These are phyloP conservation scores for Capsicum rhomboideum DNA, from an alignment of 257 asterid genomes.

Conservation along the genomic window DNA sequence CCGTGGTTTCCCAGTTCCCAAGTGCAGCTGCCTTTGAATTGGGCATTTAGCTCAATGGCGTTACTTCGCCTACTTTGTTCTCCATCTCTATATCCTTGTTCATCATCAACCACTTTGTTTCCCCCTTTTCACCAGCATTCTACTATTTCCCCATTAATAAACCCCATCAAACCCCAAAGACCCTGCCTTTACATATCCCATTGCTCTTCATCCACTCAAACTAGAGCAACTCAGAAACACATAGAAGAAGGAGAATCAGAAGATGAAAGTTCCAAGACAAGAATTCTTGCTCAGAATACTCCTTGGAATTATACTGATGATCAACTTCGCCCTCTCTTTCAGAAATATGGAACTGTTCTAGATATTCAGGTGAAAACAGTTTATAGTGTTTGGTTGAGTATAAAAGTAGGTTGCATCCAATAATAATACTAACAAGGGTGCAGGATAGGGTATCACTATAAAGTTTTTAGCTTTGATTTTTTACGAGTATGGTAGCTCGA, in stretches of 20 bases:
- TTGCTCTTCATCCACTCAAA: conserved; percentile 8
- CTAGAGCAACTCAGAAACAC: not conserved
- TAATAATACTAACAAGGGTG: not conserved
- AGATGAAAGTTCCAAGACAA: conserved; percentile 33
- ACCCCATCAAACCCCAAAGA: conserved; percentile 16
- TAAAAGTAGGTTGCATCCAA: not conserved
- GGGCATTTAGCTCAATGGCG: conserved; percentile 12
- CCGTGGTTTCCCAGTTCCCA: too few relatives aligned
- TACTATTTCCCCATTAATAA: conserved; percentile 11
- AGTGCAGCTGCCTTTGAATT: not conserved
- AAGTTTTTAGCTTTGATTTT: not conserved
- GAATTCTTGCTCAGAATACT: conserved; percentile 69
- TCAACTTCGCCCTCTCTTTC: conserved; percentile 67
- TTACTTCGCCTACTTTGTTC: conserved; percentile 13
- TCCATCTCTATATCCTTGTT: conserved; percentile 14
- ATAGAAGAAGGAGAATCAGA: conserved; percentile 20
- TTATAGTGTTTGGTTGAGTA: not conserved
- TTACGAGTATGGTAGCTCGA: too few relatives aligned
- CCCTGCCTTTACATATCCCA: conserved; percentile 25
- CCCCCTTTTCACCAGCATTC: not conserved
- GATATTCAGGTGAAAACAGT: conserved; percentile 92
- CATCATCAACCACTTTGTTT: not conserved
- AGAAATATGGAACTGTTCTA: conserved; percentile 55
- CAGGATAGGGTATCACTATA: not conserved
- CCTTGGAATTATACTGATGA: conserved; percentile 69